Evolutionary conservation across 306 rosid species (phyloP).

Genomic region (Prunus mongolica): DNA sequence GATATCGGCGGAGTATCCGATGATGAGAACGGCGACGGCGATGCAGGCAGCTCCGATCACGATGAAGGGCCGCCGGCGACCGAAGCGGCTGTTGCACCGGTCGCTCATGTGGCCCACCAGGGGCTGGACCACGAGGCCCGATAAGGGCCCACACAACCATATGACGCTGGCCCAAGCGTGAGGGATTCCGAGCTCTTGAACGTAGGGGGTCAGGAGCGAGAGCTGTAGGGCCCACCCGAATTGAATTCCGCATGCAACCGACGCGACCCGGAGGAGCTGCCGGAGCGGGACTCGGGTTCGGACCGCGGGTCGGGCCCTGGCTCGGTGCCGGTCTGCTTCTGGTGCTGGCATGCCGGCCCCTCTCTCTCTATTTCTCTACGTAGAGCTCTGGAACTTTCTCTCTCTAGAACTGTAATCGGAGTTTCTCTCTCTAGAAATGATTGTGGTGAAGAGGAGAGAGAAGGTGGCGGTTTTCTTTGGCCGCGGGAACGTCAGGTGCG

Average conservation of each 20-base stretch:
- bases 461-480: conserved; percentile 16
- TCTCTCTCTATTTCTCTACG: background rate
- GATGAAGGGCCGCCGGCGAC: conserved; percentile 89
- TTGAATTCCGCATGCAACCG: conserved; percentile 87
- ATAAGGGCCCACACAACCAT: conserved; percentile 91
- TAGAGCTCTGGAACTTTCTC: conserved; percentile 8
- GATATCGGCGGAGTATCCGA: conserved; percentile 79
- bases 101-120: conserved; percentile 82
- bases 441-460: background rate
- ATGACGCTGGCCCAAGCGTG: conserved; percentile 91
- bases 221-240: conserved; percentile 98
- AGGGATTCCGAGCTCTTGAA: conserved; percentile 93
- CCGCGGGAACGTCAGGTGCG: background rate
- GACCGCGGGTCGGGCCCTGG: conserved; percentile 28
- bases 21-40: conserved; percentile 48
- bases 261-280: conserved; percentile 59
- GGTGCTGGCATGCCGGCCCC: conserved; percentile 41
- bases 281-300: conserved; percentile 43
- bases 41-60: conserved; percentile 55
- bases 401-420: background rate
- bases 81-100: conserved; percentile 69
- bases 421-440: background rate
- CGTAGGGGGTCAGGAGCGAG: conserved; percentile 81
- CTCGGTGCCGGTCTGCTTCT: conserved; percentile 39
- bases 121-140: conserved; percentile 83